Percentiles rank a stretch among this genome's conserved stretches.
Conservation (phyloP, 805 yeast genomes). For the Ogataea pignaliae region DNA sequence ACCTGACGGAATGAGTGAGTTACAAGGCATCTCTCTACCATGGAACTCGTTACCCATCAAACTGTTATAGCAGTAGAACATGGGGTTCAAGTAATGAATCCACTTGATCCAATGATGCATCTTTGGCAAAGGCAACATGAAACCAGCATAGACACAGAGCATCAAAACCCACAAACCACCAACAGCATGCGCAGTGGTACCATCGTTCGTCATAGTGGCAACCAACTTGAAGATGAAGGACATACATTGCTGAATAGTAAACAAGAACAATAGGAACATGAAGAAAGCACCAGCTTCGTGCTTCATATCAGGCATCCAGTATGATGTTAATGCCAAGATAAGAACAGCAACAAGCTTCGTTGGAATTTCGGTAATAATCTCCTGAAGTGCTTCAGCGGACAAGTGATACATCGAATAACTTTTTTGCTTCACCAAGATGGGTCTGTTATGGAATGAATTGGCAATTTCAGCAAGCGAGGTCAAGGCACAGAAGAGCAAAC, state of each 20-base stretch:
- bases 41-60: slow-evolving; percentile 56
- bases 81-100: slow-evolving; percentile 46
- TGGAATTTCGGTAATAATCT: slow-evolving; percentile 57
- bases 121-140: slow-evolving; percentile 34
- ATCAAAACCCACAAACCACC: slow-evolving; percentile 52
- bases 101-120: slow-evolving; percentile 61
- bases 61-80: slow-evolving; percentile 45
- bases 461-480: slow-evolving; percentile 62
- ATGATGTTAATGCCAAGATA: slow-evolving; percentile 40
- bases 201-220: slow-evolving; percentile 48
- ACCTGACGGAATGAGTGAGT: slow-evolving; percentile 46
- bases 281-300: slow-evolving; percentile 54
- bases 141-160: slow-evolving; percentile 55
- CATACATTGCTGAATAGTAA: slow-evolving; percentile 45
- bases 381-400: slow-evolving; percentile 61
- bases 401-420: slow-evolving; percentile 60
- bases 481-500: slow-evolving; percentile 56
- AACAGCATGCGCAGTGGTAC: slow-evolving; percentile 52
- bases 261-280: slow-evolving; percentile 40
- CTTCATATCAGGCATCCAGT: slow-evolving; percentile 51
- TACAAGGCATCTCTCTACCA: slow-evolving; percentile 47
- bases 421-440: slow-evolving; percentile 59
- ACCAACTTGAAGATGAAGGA: slow-evolving; percentile 49
- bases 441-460: slow-evolving; percentile 54
- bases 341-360: slow-evolving; percentile 48